These are phyloP conservation scores for Diutina sp. DNA, from an alignment of 1,139 yeast genomes.

Conservation along the genomic window DNA sequence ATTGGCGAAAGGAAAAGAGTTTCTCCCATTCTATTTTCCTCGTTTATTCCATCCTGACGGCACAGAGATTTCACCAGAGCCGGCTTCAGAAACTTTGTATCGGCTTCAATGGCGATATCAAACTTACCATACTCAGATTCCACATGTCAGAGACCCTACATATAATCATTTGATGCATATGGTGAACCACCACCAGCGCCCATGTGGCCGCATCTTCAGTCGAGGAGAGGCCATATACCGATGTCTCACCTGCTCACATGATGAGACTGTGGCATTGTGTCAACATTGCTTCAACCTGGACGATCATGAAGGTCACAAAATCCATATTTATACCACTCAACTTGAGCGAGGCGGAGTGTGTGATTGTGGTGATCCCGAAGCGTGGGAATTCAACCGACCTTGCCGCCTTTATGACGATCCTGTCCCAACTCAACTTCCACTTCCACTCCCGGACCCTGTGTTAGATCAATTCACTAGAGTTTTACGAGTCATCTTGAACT, in stretches of 20 bases:
- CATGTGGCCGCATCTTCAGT: constrained; percentile 66
- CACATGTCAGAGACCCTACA: constrained; percentile 38
- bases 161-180: neutral
- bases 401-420: constrained; percentile 13
- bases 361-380: constrained; percentile 56
- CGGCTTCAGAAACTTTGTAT: constrained; percentile 3
- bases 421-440: constrained; percentile 11
- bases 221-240: constrained; percentile 84
- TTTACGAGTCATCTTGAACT: constrained; percentile 53
- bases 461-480: constrained; percentile 25
- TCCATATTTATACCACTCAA: constrained; percentile 58
- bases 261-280: constrained; percentile 82
- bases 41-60: constrained; percentile 9
- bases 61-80: neutral
- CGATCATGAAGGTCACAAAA: constrained; percentile 65
- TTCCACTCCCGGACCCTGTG: constrained; percentile 22
- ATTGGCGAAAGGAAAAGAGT: constrained; percentile 36
- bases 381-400: constrained; percentile 30
- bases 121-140: constrained; percentile 14
- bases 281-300: constrained; percentile 61
- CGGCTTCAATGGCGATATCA: constrained; percentile 18
- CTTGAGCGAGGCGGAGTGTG: constrained; percentile 83
- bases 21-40: constrained; percentile 39
- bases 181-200: constrained; percentile 38
- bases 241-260: constrained; percentile 74